Percentiles rank a stretch among this genome's conserved stretches.
These are phyloP conservation scores for Xylariaceae sp. DNA, from an alignment of 2,329 filamentous ascomycete genomes.

Conservation along the genomic window DNA sequence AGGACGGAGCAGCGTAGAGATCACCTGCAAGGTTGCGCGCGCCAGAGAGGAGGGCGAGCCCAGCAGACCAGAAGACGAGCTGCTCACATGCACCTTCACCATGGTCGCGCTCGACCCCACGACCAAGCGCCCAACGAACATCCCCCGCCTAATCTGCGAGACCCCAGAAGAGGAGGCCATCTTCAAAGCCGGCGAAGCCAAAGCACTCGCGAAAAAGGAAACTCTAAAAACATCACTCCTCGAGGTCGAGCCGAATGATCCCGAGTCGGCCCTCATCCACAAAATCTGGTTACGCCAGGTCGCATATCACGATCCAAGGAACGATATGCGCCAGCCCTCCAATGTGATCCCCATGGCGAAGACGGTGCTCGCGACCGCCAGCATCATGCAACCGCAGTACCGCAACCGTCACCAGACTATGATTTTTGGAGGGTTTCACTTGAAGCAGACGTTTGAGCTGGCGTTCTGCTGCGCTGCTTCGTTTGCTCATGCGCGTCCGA, in stretches of 20 bases:
- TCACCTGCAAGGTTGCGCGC: constrained; percentile 68
- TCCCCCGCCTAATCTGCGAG: constrained; percentile 51
- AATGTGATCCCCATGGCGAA: constrained; percentile 52
- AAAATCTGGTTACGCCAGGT: constrained; percentile 66
- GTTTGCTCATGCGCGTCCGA: constrained; percentile 63
- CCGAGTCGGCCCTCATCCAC: constrained; percentile 68
- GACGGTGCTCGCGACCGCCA: constrained; percentile 55
- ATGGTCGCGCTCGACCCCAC: constrained; percentile 69
- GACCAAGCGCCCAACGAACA: constrained; percentile 60
- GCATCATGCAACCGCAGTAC: constrained; percentile 66
- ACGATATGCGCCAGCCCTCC: constrained; percentile 30
- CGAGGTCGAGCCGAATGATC: constrained; percentile 62
- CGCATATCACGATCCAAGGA: constrained; percentile 48
- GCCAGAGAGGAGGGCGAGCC: constrained; percentile 54
- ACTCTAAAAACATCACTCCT: constrained; percentile 56
- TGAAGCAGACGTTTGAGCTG: constrained; percentile 70
- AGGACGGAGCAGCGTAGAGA: constrained; percentile 66
- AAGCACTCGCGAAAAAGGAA: constrained; percentile 53
- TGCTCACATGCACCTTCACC: constrained; percentile 56
- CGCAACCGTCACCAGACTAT: constrained; percentile 60
- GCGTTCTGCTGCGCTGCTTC: constrained; percentile 70
- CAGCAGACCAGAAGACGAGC: constrained; percentile 40
- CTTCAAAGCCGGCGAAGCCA: constrained; percentile 60
- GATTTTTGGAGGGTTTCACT: constrained; percentile 71
- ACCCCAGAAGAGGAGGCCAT: constrained; percentile 60